Conservation (phyloP, 2,329 filamentous ascomycete genomes). For the Fusarium musae region DNA sequence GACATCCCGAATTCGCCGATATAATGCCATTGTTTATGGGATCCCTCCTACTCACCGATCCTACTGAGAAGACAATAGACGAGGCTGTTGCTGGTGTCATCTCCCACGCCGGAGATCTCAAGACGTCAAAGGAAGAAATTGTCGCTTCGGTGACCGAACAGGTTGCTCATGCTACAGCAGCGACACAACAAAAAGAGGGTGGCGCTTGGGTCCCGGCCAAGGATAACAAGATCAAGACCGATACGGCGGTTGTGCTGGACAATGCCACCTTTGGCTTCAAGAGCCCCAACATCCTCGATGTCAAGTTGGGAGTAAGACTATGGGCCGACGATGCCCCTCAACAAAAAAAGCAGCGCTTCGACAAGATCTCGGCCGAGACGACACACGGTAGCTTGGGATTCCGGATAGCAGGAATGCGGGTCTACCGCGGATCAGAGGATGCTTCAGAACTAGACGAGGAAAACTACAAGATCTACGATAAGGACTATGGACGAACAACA, state of each 20-base stretch:
- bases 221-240: slow-evolving; percentile 74
- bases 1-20: slow-evolving; percentile 78
- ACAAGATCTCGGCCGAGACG: slow-evolving; percentile 67
- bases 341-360: slow-evolving; percentile 69
- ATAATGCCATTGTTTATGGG: slow-evolving; percentile 90
- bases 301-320: slow-evolving; percentile 87
- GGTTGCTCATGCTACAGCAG: slow-evolving; percentile 36
- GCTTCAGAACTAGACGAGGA: slow-evolving; percentile 62
- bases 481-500: slow-evolving; percentile 67
- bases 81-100: slow-evolving; percentile 59
- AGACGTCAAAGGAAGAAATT: slow-evolving; percentile 50
- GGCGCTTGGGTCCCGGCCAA: slow-evolving; percentile 61
- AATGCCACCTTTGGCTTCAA: slow-evolving; percentile 85
- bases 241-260: slow-evolving; percentile 83
- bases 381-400: slow-evolving; percentile 71
- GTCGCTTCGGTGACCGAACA: slow-evolving; percentile 49
- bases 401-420: slow-evolving; percentile 73
- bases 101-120: slow-evolving; percentile 49
- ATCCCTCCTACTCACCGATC: slow-evolving; percentile 74
- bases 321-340: slow-evolving; percentile 80
- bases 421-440: slow-evolving; percentile 67
- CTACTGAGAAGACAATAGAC: slow-evolving; percentile 59
- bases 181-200: slow-evolving; percentile 33
- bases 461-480: slow-evolving; percentile 69
- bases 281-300: slow-evolving; percentile 88